phyloP scores from a whole-genome alignment of 129 eudicot genomes.

The Artemisia annua region DNA sequence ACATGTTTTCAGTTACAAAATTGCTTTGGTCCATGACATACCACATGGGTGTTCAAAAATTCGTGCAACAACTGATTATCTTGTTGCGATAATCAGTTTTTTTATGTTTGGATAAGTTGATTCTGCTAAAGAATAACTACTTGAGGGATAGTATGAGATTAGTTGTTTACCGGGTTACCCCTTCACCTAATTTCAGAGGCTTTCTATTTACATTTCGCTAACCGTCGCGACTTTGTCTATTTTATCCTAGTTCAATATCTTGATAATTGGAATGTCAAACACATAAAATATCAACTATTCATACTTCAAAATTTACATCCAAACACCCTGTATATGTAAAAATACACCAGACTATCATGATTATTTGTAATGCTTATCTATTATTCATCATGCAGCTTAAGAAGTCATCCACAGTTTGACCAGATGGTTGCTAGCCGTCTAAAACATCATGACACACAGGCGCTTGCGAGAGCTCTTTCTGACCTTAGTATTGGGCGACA shows the following conservation, averaged over 20 bases:
- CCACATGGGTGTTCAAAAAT: not conserved
- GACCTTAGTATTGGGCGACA: slow-evolving; percentile 81
- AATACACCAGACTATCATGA: not conserved
- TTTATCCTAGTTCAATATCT: not conserved
- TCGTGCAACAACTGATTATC: not conserved
- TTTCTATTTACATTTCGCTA: not conserved
- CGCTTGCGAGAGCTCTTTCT: slow-evolving; percentile 68
- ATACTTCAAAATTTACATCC: not conserved
- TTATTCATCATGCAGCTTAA: slow-evolving; percentile 58
- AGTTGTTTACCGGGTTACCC: not conserved
- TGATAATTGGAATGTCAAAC: no score
- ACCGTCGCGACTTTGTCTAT: not conserved
- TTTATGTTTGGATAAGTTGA: not conserved
- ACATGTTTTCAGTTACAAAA: not conserved
- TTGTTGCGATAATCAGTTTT: not conserved
- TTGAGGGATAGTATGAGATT: not conserved
- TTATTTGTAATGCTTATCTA: slow-evolving; percentile 2
- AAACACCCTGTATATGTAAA: not conserved
- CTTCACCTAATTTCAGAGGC: not conserved
- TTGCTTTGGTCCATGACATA: not conserved
- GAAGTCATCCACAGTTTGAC: slow-evolving; percentile 67
- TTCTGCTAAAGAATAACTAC: not conserved
- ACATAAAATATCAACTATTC: no score
- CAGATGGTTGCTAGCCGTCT: slow-evolving; percentile 50
- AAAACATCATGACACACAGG: slow-evolving; percentile 55